Evolutionary conservation across 164 flowering plant genomes (phyloP), one percentile per base, ranked within the genome.

Genomic region (Chimonanthus salicifolius): DNA sequence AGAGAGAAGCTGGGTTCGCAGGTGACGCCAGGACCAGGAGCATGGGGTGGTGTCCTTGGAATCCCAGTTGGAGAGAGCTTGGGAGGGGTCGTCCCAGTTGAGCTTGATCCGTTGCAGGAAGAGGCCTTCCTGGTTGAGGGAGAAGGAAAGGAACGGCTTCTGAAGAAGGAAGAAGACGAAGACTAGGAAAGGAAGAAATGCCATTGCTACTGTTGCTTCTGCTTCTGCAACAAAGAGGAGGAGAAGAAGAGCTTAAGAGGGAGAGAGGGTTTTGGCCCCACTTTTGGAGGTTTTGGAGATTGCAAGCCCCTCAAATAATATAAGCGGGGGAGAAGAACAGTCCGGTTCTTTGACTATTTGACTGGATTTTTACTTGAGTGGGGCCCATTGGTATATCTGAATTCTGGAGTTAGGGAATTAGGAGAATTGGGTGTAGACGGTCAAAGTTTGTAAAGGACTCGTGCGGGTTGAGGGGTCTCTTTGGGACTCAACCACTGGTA

Each of bases 101-200:
- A 66, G 83, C 73, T 86, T 94, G 49, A 85, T 80, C 58, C 68
- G 78, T 16, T 83, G 90, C 18, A 94, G 87, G 75, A 75, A 81
- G n/a, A 83, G 82, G 7, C 94, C 97, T 63, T 94, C 97, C 69
- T 88, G 98, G 87, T 85, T 88, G 33, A 89, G 82, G 60, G 82
- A 77, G 4, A 58, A 50, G n/a, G 69, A 67, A 5, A 62, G 71
- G 18, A 64, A 7, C 18, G 69, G 62, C 48, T 81, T 60, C 18
- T 78, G 18, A 66, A 81, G 50, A 64, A 85, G 58, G 68, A 80
- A 49, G 73, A 78, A 49, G 72, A 78, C 18, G 72, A 79, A 43
- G 74, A 73, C 71, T 18, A 45, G 45, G 18, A 6, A 47, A 11
- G 60, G 58, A 49, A 48, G 58, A 44, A 74, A 77, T 58, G 21